phyloP scores from a whole-genome alignment of 2,329 filamentous ascomycete species.

The Hymenoscyphus scutula region DNA sequence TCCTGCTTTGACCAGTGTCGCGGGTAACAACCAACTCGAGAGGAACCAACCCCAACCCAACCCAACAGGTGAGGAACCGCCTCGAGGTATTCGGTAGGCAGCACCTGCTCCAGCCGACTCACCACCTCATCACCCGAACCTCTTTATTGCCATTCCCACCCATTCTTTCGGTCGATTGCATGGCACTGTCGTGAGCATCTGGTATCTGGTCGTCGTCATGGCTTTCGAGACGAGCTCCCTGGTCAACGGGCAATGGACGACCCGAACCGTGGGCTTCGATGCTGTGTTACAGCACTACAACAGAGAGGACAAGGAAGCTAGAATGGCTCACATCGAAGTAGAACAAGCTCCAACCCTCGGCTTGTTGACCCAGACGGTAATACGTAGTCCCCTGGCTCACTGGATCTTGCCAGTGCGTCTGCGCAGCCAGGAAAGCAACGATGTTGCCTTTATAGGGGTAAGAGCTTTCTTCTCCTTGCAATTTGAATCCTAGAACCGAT shows the following conservation, averaged over 20 bases:
- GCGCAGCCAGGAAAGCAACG: constrained; percentile 66
- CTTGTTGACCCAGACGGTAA: constrained; percentile 73
- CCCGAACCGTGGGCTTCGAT: constrained; percentile 40
- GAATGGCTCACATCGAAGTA: constrained; percentile 33
- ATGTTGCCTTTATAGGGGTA: constrained; percentile 83
- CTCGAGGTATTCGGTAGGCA: neutral
- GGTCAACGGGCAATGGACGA: constrained; percentile 38
- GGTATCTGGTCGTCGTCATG: constrained; percentile 29
- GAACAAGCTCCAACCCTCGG: constrained; percentile 57
- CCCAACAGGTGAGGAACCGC: neutral
- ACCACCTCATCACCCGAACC: neutral
- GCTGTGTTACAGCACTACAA: constrained; percentile 41
- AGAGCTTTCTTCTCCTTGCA: constrained; percentile 37
- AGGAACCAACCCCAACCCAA: constrained; percentile 1
- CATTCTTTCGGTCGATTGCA: neutral
- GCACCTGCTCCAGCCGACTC: neutral
- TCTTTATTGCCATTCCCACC: neutral
- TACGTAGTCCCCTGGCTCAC: constrained; percentile 72
- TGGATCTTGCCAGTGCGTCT: constrained; percentile 79
- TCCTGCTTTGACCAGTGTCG: constrained; percentile 3
- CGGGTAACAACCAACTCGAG: neutral
- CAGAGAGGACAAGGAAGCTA: constrained; percentile 34
- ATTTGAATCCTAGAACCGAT: neutral
- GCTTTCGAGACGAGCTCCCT: constrained; percentile 34
- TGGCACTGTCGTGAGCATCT: neutral